Percentiles rank a stretch among this genome's conserved stretches.
Conservation (phyloP, 1,139 yeast genomes). For the Pichia sp. region DNA sequence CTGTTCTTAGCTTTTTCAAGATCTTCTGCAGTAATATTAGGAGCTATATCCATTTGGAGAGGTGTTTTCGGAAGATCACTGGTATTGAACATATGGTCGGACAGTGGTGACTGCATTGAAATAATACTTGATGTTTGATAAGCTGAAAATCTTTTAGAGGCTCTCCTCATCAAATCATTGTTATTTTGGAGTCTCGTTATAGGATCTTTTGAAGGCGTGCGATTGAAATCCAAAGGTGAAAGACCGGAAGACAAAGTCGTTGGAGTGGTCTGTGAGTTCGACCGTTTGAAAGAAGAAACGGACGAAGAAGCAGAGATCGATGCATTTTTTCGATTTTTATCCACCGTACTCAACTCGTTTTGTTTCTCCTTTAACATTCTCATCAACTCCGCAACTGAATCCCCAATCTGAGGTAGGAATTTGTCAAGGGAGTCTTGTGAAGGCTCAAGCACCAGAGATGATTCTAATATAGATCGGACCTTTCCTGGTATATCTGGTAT, state of each 20-base stretch:
- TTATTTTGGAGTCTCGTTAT: constrained; percentile 74
- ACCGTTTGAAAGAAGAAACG: constrained; percentile 2
- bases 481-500: constrained; percentile 75
- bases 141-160: constrained; percentile 88
- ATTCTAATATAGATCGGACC: constrained; percentile 73
- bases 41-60: constrained; percentile 23
- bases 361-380: constrained; percentile 83
- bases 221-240: constrained; percentile 11
- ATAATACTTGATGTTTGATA: constrained; percentile 54
- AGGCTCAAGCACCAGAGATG: constrained; percentile 81
- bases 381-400: constrained; percentile 76
- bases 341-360: constrained; percentile 30
- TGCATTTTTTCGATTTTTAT: constrained; percentile 4
- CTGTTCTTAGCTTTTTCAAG: constrained; percentile 16
- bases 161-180: constrained; percentile 80
- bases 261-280: not conserved
- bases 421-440: constrained; percentile 77
- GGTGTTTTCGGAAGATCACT: constrained; percentile 19
- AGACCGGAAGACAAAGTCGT: constrained; percentile 9
- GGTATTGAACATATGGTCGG: constrained; percentile 13
- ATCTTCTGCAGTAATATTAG: constrained; percentile 16
- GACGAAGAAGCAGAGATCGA: constrained; percentile 10
- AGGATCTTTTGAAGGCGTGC: constrained; percentile 43
- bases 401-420: constrained; percentile 81
- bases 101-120: constrained; percentile 26